A percentile compares a stretch with the other conserved stretches of the same genome.
Conservation (phyloP, 75 land plant genomes). For the Pinus albicaulis region DNA sequence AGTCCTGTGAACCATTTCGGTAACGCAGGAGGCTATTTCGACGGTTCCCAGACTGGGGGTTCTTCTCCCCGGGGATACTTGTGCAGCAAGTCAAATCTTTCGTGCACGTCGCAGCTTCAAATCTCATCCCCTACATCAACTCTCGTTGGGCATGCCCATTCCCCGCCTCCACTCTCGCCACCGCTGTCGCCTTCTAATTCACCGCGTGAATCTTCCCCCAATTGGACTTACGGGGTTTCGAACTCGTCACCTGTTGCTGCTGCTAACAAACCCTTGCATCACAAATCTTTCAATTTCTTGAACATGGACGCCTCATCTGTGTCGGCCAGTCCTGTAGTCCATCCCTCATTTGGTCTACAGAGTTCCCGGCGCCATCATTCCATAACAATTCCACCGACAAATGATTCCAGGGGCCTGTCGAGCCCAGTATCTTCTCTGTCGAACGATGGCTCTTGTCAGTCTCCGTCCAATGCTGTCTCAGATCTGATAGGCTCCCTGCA, state of each 20-base stretch:
- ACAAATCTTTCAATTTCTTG: too few species aligned
- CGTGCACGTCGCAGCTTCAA: not conserved
- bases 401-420: too few species aligned
- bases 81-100: not conserved
- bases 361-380: too few species aligned
- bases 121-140: slow-evolving; percentile 41
- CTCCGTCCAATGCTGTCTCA: too few species aligned
- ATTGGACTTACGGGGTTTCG: not conserved
- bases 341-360: too few species aligned
- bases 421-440: too few species aligned
- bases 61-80: not conserved
- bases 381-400: too few species aligned
- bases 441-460: too few species aligned
- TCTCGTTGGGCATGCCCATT: slow-evolving; percentile 30
- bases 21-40: not conserved
- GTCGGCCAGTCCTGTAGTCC: too few species aligned
- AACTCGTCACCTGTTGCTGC: not conserved
- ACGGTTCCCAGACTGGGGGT: not conserved
- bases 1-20: not conserved
- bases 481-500: not conserved
- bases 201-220: not conserved
- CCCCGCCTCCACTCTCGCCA: slow-evolving; percentile 29
- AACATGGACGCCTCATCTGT: not conserved
- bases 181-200: slow-evolving; percentile 3
- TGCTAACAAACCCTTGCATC: not conserved